Percentiles rank a stretch among this genome's conserved stretches.
These are phyloP conservation scores for Leucocoprinus leucothites DNA, from an alignment of 768 basidiomycete genomes.

Conservation along the genomic window DNA sequence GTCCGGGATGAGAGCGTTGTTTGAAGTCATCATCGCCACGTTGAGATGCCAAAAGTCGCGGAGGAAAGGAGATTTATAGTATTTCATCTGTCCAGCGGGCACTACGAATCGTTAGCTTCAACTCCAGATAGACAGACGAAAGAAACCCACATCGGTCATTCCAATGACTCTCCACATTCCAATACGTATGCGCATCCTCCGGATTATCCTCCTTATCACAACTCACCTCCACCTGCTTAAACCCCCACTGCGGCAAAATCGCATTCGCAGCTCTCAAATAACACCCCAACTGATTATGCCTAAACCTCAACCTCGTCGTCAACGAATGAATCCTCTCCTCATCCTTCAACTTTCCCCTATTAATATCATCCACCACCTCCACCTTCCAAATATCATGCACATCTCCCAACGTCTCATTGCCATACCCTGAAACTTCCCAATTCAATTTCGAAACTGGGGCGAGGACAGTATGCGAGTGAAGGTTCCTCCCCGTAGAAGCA, in stretches of 20 bases:
- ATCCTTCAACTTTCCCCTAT: slow-evolving; percentile 51
- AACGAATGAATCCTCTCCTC: slow-evolving; percentile 80
- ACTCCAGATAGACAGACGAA: background rate
- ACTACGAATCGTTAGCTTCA: slow-evolving; percentile 56
- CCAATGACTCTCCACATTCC: slow-evolving; percentile 99
- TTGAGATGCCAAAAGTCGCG: slow-evolving; percentile 99
- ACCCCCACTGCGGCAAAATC: slow-evolving; percentile 95
- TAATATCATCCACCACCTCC: slow-evolving; percentile 90
- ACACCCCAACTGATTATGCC: slow-evolving; percentile 74
- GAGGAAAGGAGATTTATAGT: slow-evolving; percentile 88
- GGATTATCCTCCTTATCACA: slow-evolving; percentile 88
- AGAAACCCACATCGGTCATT: slow-evolving; percentile 81
- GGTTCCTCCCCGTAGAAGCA: slow-evolving; percentile 77
- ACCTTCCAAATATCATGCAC: slow-evolving; percentile 87
- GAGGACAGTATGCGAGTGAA: slow-evolving; percentile 87
- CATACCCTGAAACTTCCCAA: slow-evolving; percentile 93
- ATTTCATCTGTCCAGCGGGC: slow-evolving; percentile 76
- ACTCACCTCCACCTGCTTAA: slow-evolving; percentile 96
- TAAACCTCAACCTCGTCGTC: slow-evolving; percentile 86
- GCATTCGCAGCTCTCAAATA: slow-evolving; percentile 89
- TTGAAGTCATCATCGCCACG: slow-evolving; percentile 99
- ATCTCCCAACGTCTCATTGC: slow-evolving; percentile 88
- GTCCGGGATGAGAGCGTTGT: slow-evolving; percentile 96
- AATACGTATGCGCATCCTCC: slow-evolving; percentile 82
- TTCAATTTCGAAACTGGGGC: slow-evolving; percentile 89